phyloP scores from a whole-genome alignment of 306 rosid species.

The Vigna reflexopilosa region DNA sequence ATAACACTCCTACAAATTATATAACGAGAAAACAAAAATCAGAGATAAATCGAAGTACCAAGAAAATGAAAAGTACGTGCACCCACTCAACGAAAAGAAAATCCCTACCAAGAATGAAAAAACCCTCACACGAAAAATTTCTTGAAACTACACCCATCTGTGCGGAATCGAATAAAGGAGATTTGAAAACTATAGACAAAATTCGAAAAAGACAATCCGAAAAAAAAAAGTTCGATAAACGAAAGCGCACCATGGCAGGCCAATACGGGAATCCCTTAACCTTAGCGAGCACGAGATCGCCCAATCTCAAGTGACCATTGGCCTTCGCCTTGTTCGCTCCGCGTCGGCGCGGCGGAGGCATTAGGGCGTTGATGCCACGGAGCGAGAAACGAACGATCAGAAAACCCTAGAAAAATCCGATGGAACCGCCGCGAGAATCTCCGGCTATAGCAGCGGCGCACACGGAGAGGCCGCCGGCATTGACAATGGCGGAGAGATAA shows the following conservation, averaged over 20 bases:
- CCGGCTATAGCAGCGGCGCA: conserved; percentile 58
- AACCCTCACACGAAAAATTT: conserved; percentile 17
- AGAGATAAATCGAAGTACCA: background rate
- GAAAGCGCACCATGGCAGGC: conserved; percentile 82
- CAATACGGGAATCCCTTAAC: conserved; percentile 91
- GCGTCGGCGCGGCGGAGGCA: conserved; percentile 78
- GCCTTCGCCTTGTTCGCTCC: conserved; percentile 73
- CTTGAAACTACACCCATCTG: background rate
- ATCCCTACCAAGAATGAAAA: conserved; percentile 31
- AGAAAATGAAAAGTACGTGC: background rate
- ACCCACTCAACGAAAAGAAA: conserved; percentile 1
- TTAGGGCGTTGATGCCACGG: conserved; percentile 51
- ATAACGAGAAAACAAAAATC: background rate
- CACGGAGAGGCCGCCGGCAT: conserved; percentile 40
- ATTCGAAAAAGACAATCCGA: background rate
- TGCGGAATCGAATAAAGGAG: background rate
- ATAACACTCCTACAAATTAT: background rate
- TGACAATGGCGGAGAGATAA: conserved; percentile 43
- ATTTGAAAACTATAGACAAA: conserved; percentile 35
- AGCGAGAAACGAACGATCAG: background rate
- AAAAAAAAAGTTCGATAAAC: background rate
- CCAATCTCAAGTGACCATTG: conserved; percentile 67
- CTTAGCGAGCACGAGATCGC: conserved; percentile 97
- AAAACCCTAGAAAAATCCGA: conserved; percentile 63
- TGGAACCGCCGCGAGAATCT: conserved; percentile 33